phyloP scores from a whole-genome alignment of 192 early-diverging fungal genomes.

The Geranomyces variabilis region DNA sequence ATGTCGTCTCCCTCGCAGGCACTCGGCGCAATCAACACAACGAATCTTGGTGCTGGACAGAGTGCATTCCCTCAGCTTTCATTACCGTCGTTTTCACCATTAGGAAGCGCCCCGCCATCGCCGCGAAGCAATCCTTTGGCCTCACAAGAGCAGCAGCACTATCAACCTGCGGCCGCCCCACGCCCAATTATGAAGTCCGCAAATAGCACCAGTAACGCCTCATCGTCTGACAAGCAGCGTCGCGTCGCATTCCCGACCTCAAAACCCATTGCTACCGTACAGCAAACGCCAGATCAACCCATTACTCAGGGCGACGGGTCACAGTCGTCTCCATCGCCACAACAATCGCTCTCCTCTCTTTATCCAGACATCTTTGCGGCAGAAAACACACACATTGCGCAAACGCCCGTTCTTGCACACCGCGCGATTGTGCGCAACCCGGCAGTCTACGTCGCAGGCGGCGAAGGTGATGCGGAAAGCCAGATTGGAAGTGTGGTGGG shows the following conservation, averaged over 20 bases:
- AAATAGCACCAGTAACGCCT: neutral
- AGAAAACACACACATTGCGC: conserved; percentile 22
- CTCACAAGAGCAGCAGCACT: conserved; percentile 3
- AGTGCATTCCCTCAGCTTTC: conserved; percentile 14
- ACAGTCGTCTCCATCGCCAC: neutral
- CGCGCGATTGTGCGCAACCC: conserved; percentile 21
- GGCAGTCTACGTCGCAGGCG: conserved; percentile 46
- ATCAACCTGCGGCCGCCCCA: neutral
- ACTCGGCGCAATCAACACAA: conserved; percentile 5
- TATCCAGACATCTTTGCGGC: conserved; percentile 40
- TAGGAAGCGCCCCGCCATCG: neutral
- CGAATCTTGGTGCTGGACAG: neutral
- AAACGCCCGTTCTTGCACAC: conserved; percentile 10
- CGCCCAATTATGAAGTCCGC: neutral
- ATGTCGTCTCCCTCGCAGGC: neutral
- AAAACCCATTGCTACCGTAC: conserved; percentile 34
- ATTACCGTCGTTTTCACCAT: conserved; percentile 13
- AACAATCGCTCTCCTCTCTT: conserved; percentile 19
- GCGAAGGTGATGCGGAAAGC: conserved; percentile 44
- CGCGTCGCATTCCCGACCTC: conserved; percentile 31
- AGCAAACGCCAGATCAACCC: neutral
- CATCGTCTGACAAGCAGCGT: conserved; percentile 4
- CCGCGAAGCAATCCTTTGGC: neutral
- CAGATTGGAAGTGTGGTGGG: conserved; percentile 50
- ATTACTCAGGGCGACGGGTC: neutral